A percentile compares a stretch with the other conserved stretches of the same genome.
Evolutionary conservation across 352 stramenopile species (phyloP).

Genomic region (Phytopythium delawarense): DNA sequence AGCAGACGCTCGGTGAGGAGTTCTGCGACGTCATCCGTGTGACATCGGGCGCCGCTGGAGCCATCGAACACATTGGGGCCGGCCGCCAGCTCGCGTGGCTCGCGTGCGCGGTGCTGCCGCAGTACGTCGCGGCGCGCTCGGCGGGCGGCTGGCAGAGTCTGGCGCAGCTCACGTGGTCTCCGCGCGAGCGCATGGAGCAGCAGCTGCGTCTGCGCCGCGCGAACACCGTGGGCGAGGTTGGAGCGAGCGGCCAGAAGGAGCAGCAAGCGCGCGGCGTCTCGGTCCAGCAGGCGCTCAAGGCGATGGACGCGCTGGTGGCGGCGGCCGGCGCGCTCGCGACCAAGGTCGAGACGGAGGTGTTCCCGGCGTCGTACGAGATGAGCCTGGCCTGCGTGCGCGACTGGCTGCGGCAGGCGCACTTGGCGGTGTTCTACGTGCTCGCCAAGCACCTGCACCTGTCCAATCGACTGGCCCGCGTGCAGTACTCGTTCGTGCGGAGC

Average conservation of each 20-base stretch:
- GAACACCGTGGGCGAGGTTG: not conserved
- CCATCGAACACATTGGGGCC: conserved; percentile 28
- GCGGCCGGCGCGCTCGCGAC: conserved; percentile 32
- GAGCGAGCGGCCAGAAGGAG: not conserved
- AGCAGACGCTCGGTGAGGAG: conserved; percentile 85
- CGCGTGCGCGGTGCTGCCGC: conserved; percentile 40
- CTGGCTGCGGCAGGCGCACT: conserved; percentile 50
- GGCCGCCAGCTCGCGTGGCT: conserved; percentile 56
- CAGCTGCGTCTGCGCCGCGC: conserved; percentile 53
- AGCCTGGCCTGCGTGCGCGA: conserved; percentile 37
- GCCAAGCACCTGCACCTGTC: conserved; percentile 66
- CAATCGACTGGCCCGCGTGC: conserved; percentile 62
- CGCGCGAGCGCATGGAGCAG: conserved; percentile 76
- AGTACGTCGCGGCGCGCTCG: conserved; percentile 61
- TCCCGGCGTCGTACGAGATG: conserved; percentile 62
- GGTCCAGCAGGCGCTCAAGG: conserved; percentile 19
- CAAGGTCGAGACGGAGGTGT: conserved; percentile 38
- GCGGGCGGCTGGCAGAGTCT: conserved; percentile 71
- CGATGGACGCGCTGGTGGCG: conserved; percentile 39
- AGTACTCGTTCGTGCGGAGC: conserved; percentile 78
- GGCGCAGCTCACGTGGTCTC: conserved; percentile 51
- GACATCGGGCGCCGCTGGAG: conserved; percentile 10
- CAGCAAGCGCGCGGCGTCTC: conserved; percentile 4
- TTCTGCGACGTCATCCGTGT: conserved; percentile 84
- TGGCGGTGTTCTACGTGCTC: conserved; percentile 74